Base-by-base conservation (phyloP, 805 yeast genomes). In the Candida silvatica region DNA sequence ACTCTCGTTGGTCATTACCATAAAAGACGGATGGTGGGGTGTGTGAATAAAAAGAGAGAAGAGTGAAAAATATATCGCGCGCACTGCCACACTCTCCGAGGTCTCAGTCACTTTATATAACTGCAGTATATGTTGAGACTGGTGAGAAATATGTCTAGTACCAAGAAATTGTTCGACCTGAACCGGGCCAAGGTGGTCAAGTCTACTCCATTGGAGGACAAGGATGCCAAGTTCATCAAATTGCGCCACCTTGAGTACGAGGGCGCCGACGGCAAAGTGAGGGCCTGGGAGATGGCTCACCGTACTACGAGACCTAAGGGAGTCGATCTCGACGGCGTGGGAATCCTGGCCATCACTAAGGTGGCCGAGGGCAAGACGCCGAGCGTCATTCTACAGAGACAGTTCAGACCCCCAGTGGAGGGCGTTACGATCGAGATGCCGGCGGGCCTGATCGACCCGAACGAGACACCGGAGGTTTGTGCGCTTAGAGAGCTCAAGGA, bases 381-480 rank as follows among this genome's bases (percentile, higher is more conserved):
- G 3, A 54, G 59, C 29, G 49, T 73, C 19, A 69, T 87, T 6
- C 61, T 92, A 14, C 90, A 85, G 52, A 85, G 84, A 52, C 98
- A 90, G 56, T 90, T 81, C 61, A 70, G 98, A 38, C 96, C 97
- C 1, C 97, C 98, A 1, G 82, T 81, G 3, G 80, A 71, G 35
- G 90, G 86, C 15, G 85, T 90, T 6, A 80, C 94, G 50, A 77
- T 90, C 42, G 98, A 90, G 58, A 70, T 88, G 54, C 98, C 98
- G 1, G 98, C 98, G 1, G 98, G 98, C 0, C 64, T 90, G 42
- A 71, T 92, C 28, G 98, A 90, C 55, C 85, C 88, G 2, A 69
- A 74, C 35, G 97, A 92, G 55, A 55, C 79, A 1, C 58, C 85
- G 19, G 87, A 77, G 44, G 58, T 71, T 4, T 86, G 96, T 26